Evolutionary conservation across 2,329 filamentous ascomycete genomes (phyloP).

Genomic region (Macrophomina phaseolina): DNA sequence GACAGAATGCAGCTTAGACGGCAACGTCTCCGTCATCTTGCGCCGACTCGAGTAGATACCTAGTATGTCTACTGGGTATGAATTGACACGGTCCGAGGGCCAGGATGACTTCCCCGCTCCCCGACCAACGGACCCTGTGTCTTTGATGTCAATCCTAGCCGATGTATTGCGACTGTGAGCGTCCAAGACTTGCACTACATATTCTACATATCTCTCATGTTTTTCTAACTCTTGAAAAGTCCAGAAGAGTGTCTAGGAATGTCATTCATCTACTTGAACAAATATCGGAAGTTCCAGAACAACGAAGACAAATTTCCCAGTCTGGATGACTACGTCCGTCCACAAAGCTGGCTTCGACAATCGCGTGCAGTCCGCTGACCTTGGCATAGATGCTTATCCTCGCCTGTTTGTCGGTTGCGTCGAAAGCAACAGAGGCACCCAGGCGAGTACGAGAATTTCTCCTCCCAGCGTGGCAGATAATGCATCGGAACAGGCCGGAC

Average conservation of each 20-base stretch:
- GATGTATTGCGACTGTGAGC: conserved; percentile 39
- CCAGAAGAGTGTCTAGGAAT: conserved; percentile 41
- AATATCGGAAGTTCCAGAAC: conserved; percentile 37
- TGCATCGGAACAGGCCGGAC: neutral
- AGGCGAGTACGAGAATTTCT: neutral
- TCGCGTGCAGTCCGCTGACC: neutral
- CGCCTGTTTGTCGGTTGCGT: conserved; percentile 14
- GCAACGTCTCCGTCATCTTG: too few species aligned
- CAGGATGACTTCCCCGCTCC: neutral
- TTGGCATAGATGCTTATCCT: conserved; percentile 9
- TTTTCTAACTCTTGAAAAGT: conserved; percentile 10
- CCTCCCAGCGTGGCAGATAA: conserved; percentile 2
- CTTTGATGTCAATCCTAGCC: conserved; percentile 38
- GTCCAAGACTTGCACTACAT: neutral
- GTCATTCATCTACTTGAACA: conserved; percentile 42
- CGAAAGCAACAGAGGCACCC: conserved; percentile 7
- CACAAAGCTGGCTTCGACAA: neutral
- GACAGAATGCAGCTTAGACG: too few species aligned
- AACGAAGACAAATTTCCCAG: neutral
- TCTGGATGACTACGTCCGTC: conserved; percentile 2
- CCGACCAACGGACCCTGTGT: conserved; percentile 3
- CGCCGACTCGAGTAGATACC: too few species aligned
- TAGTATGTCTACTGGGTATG: too few species aligned
- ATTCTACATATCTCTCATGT: neutral
- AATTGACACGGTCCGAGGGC: too few species aligned